These are phyloP conservation scores for Leishmania tropica DNA, from an alignment of 208 protist genomes.

Conservation along the genomic window DNA sequence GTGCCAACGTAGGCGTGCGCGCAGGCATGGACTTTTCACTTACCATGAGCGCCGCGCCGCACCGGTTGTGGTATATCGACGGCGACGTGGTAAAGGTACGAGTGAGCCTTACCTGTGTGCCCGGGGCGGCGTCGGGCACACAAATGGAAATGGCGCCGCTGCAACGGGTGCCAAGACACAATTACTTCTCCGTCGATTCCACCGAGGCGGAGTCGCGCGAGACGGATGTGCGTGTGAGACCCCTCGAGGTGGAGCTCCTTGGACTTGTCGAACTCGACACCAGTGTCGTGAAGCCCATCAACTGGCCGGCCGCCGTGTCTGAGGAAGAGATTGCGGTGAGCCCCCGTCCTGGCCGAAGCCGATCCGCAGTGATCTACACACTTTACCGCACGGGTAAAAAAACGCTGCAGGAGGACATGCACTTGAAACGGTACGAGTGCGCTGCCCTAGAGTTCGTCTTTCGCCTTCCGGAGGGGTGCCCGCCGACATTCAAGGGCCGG, in stretches of 20 bases:
- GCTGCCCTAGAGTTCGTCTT: constrained; percentile 37
- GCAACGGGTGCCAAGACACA: constrained; percentile 15
- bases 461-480: constrained; percentile 48
- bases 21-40: constrained; percentile 21
- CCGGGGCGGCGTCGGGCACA: constrained; percentile 15
- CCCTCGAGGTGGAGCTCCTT: constrained; percentile 30
- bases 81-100: constrained; percentile 61
- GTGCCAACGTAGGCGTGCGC: neutral
- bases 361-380: constrained; percentile 8
- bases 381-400: constrained; percentile 25
- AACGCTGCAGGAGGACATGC: constrained; percentile 14
- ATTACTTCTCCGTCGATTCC: constrained; percentile 45
- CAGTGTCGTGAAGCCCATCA: constrained; percentile 35
- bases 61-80: constrained; percentile 68
- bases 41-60: constrained; percentile 21
- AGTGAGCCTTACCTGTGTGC: constrained; percentile 38
- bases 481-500: constrained; percentile 50
- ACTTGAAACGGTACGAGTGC: constrained; percentile 28
- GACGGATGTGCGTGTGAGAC: constrained; percentile 35
- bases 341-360: neutral
- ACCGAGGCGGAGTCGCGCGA: constrained; percentile 20
- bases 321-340: neutral
- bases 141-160: constrained; percentile 25
- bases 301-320: constrained; percentile 14
- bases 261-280: constrained; percentile 35